Evolutionary conservation across 345 rosid species (phyloP).

Genomic region (Hypericum androsaemum): DNA sequence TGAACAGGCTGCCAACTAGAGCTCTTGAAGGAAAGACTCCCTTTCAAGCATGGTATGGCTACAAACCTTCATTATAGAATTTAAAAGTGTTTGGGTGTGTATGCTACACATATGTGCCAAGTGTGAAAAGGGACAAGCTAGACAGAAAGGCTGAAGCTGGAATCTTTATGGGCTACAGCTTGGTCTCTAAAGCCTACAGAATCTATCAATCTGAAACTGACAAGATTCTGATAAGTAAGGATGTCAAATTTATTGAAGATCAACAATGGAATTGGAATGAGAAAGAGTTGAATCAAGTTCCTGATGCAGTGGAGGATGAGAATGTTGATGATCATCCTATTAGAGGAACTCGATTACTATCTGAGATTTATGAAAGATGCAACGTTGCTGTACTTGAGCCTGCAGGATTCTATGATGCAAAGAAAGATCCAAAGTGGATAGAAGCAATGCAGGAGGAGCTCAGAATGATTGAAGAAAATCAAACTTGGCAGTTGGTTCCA

Average conservation of each 20-base stretch:
- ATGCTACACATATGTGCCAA: conserved; percentile 6
- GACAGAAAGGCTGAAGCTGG: conserved; percentile 13
- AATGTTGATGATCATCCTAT: no score
- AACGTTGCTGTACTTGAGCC: no score
- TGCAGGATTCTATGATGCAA: no score
- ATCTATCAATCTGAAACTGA: conserved; percentile 1
- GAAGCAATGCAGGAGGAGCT: no score
- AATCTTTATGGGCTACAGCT: conserved; percentile 13
- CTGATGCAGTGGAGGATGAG: neutral
- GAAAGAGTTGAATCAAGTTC: neutral
- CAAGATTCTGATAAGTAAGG: neutral
- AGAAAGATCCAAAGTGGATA: no score
- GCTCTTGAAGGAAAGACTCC: neutral
- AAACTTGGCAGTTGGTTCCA: no score
- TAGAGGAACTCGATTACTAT: no score
- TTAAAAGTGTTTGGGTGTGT: conserved; percentile 4
- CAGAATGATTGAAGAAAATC: no score
- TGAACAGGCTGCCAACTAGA: conserved; percentile 8
- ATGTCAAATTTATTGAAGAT: conserved; percentile 1
- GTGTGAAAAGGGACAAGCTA: neutral
- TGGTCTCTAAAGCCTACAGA: conserved; percentile 11
- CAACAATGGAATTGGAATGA: neutral
- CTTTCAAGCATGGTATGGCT: neutral
- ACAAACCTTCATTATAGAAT: neutral
- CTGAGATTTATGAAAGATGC: no score